phyloP scores from a whole-genome alignment of 352 stramenopile genomes.

The Blastocystis sp. region DNA sequence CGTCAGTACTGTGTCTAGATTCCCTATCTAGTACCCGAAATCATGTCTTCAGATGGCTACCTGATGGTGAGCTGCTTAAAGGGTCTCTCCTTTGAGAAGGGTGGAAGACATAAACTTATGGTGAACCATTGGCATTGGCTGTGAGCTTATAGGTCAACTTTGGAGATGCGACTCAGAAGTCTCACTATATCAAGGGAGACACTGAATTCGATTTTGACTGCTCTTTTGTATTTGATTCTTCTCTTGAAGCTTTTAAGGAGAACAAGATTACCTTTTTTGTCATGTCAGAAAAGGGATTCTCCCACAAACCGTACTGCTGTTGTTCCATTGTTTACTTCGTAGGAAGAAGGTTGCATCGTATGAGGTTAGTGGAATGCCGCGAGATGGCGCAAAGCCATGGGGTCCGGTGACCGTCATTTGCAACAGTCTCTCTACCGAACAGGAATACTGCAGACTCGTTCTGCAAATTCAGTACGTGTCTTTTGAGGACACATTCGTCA shows the following conservation, averaged over 20 bases:
- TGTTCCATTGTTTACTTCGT: neutral
- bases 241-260: neutral
- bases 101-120: conserved; percentile 32
- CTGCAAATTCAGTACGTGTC: neutral
- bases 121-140: neutral
- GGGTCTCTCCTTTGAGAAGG: neutral
- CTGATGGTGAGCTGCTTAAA: neutral
- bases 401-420: neutral
- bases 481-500: neutral
- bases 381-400: neutral
- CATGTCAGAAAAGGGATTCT: conserved; percentile 8
- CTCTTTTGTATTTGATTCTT: conserved; percentile 8
- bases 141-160: conserved; percentile 4
- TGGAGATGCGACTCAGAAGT: conserved; percentile 6
- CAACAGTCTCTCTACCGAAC: neutral
- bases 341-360: conserved; percentile 5
- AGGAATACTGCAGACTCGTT: neutral
- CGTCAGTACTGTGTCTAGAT: neutral
- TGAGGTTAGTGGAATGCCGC: neutral
- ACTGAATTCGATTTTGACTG: neutral
- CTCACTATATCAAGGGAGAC: neutral
- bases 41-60: conserved; percentile 20
- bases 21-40: neutral
- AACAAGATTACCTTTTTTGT: neutral
- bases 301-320: conserved; percentile 11